These are phyloP conservation scores for Zostera marina DNA, from an alignment of 116 monocot species.

Conservation along the genomic window DNA sequence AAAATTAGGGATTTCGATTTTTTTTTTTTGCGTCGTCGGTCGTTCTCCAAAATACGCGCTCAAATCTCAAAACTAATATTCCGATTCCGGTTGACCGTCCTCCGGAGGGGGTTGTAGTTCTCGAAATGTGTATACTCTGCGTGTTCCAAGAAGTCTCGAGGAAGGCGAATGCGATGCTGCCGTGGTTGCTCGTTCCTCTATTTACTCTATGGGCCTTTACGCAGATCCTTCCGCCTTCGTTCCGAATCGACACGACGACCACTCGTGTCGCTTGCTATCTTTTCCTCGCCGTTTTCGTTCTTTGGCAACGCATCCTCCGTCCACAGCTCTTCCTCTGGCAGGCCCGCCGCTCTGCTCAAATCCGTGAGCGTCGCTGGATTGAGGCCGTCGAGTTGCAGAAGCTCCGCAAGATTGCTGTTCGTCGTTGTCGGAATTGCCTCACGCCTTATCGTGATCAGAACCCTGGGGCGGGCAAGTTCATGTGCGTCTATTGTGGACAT, in stretches of 20 bases:
- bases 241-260: constrained; percentile 65
- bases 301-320: constrained; percentile 74
- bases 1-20: no score
- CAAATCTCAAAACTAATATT: no score
- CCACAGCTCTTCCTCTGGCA: constrained; percentile 47
- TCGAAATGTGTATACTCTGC: constrained; percentile 39
- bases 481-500: constrained; percentile 77
- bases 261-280: constrained; percentile 51
- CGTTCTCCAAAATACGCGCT: no score
- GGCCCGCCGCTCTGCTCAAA: constrained; percentile 41
- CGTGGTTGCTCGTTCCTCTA: constrained; percentile 62
- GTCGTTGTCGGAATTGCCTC: constrained; percentile 65
- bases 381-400: constrained; percentile 60
- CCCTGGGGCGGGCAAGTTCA: constrained; percentile 62
- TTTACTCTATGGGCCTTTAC: constrained; percentile 46
- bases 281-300: constrained; percentile 44
- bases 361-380: constrained; percentile 32
- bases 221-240: constrained; percentile 44
- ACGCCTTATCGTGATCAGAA: constrained; percentile 77
- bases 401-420: constrained; percentile 48
- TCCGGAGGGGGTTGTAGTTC: not conserved
- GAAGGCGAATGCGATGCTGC: constrained; percentile 54
- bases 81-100: no score
- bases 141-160: constrained; percentile 62
- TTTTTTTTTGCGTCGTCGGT: no score